Evolutionary conservation across 257 asterid species (phyloP).

Genomic region (Nicotiana attenuata): DNA sequence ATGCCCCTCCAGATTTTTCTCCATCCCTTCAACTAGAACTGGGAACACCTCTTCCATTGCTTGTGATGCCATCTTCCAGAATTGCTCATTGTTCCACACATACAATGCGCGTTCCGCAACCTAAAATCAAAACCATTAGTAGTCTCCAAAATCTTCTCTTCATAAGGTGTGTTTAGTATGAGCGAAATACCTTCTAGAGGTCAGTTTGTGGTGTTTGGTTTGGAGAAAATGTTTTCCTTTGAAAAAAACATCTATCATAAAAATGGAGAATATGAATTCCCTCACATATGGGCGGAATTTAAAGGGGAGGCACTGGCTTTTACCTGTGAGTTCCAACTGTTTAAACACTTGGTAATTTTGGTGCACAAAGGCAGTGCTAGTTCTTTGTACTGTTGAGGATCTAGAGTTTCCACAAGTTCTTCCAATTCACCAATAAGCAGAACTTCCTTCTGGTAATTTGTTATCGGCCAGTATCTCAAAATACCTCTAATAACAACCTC

Average conservation of each 20-base stretch:
- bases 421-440: constrained; percentile 68
- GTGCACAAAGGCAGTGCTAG: constrained; percentile 60
- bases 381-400: constrained; percentile 30
- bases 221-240: no score
- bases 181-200: neutral
- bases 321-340: constrained; percentile 82
- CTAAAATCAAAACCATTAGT: constrained; percentile 23
- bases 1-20: constrained; percentile 56
- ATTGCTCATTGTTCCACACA: constrained; percentile 77
- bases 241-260: no score
- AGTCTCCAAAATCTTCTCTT: neutral
- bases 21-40: constrained; percentile 58
- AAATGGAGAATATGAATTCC: no score
- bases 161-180: neutral
- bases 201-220: neutral
- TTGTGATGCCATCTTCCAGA: constrained; percentile 68
- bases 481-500: constrained; percentile 49
- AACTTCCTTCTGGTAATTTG: constrained; percentile 74
- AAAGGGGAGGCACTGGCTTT: neutral
- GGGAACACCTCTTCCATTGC: constrained; percentile 56
- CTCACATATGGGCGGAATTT: no score
- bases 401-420: constrained; percentile 53
- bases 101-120: constrained; percentile 85
- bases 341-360: constrained; percentile 57
- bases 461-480: constrained; percentile 61